phyloP scores from a whole-genome alignment of 2,329 filamentous ascomycete genomes.

The Simplicillium aogashimaense region DNA sequence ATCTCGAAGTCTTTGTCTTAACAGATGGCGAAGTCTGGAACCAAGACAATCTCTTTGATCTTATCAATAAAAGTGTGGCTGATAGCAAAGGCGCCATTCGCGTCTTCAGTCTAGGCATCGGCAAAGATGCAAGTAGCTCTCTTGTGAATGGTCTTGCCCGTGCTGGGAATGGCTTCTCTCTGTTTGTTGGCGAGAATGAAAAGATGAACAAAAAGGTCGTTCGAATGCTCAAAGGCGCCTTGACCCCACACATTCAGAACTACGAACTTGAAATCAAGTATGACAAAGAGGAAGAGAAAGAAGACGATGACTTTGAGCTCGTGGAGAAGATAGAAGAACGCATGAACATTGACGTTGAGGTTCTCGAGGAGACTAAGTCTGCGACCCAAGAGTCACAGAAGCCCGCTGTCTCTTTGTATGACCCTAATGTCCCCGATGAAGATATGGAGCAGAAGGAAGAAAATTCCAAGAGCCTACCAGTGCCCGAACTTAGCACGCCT shows the following conservation, averaged over 20 bases:
- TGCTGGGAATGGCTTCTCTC: slow-evolving; percentile 47
- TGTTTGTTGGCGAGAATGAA: slow-evolving; percentile 52
- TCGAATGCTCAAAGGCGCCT: slow-evolving; percentile 62
- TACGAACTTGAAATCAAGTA: slow-evolving; percentile 57
- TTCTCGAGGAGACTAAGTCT: slow-evolving; percentile 9
- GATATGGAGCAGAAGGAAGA: slow-evolving; percentile 19
- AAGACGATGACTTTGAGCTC: slow-evolving; percentile 48
- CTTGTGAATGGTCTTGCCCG: slow-evolving; percentile 45
- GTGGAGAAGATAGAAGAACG: slow-evolving; percentile 47
- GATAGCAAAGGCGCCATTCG: slow-evolving; percentile 33
- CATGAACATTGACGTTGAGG: slow-evolving; percentile 25
- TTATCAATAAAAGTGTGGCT: slow-evolving; percentile 30
- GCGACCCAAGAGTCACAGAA: slow-evolving; percentile 13
- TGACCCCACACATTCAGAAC: slow-evolving; percentile 56
- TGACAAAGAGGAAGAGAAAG: slow-evolving; percentile 13
- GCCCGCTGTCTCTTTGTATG: slow-evolving; percentile 50
- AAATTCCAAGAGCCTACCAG: slow-evolving; percentile 31
- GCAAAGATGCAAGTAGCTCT: slow-evolving; percentile 36
- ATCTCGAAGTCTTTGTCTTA: slow-evolving; percentile 43
- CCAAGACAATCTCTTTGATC: slow-evolving; percentile 29
- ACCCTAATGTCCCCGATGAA: slow-evolving; percentile 34
- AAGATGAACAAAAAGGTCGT: slow-evolving; percentile 60
- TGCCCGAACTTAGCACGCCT: slow-evolving; percentile 43
- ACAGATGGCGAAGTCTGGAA: slow-evolving; percentile 48
- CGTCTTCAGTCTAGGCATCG: slow-evolving; percentile 47